Base-by-base conservation (phyloP, 352 stramenopile species). In the Phytopythium mirpurense region DNA sequence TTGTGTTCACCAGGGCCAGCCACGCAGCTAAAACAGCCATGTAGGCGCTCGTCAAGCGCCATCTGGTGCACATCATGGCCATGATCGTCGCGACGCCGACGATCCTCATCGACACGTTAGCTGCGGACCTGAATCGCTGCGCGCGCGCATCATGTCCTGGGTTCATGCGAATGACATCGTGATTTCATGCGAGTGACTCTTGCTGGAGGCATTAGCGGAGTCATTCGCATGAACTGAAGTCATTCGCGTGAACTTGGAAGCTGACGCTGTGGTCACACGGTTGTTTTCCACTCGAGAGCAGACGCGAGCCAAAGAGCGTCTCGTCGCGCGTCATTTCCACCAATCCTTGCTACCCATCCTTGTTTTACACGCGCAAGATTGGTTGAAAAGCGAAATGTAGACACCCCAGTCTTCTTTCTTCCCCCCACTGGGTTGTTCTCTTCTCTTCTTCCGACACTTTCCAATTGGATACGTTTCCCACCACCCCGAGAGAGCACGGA, bases 81-180 rank as follows among this genome's bases (percentile, higher is more conserved):
- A 56, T 70, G 41, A 56, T 70, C 12, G 46, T 70, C 18, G 59
- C 54, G 14, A 59, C 54, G 5, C 62, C 59, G 5, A 70, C 59
- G 15, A 61, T 70, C 45, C 51, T 70, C 26, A 51, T 70, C 36
- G 59, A 70, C 32, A 63, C 54, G n/a, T n/a, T 59, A 70, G 42
- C 24, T 70, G 16, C 62, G 62, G 24, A 66, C 29, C 29, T n/a
- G n/a, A n/a, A n/a, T n/a, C n/a, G n/a, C n/a, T n/a, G n/a, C n/a
- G n/a, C n/a, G n/a, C n/a, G n/a, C n/a, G n/a, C n/a, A n/a, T n/a
- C n/a, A n/a, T n/a, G n/a, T n/a, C n/a, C n/a, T n/a, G n/a, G n/a
- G n/a, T n/a, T n/a, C n/a, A n/a, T n/a, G n/a, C n/a, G n/a, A n/a
- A n/a, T n/a, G n/a, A n/a, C n/a, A n/a, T n/a, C n/a, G n/a, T n/a